A percentile compares a stretch with the other conserved stretches of the same genome.
Conservation (phyloP, 805 yeast genomes). For the Wickerhamiella shivajii region DNA sequence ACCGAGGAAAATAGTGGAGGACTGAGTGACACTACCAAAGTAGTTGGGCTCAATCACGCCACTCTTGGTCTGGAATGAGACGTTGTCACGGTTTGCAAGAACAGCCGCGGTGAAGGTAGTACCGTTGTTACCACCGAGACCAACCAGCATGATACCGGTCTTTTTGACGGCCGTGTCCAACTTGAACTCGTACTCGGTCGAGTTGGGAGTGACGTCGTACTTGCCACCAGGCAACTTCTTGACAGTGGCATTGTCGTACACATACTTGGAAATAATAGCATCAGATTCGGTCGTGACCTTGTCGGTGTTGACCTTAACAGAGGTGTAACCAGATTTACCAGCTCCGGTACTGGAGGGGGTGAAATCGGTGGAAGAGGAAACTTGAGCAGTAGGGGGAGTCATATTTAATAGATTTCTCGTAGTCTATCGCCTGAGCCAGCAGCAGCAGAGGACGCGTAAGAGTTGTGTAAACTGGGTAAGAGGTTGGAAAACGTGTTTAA, state of each 20-base stretch:
- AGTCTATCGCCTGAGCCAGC: constrained; percentile 30
- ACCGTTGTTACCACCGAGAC: constrained; percentile 95
- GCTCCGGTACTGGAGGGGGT: constrained; percentile 21
- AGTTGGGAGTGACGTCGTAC: constrained; percentile 53
- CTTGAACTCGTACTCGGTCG: constrained; percentile 69
- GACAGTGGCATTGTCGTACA: constrained; percentile 65
- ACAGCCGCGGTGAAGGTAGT: constrained; percentile 76
- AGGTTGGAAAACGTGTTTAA: constrained; percentile 30
- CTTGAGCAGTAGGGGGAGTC: constrained; percentile 16
- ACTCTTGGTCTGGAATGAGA: constrained; percentile 67
- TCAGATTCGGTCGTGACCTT: constrained; percentile 37
- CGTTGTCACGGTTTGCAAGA: constrained; percentile 67
- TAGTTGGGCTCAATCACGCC: constrained; percentile 69
- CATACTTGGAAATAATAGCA: constrained; percentile 41
- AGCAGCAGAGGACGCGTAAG: constrained; percentile 29
- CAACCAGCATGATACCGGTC: constrained; percentile 80
- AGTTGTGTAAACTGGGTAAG: constrained; percentile 31
- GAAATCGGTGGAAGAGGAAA: constrained; percentile 17
- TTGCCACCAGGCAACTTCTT: constrained; percentile 35
- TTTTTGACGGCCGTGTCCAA: constrained; percentile 70
- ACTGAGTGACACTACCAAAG: constrained; percentile 88
- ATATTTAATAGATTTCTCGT: constrained; percentile 24
- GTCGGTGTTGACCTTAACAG: constrained; percentile 42
- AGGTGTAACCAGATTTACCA: constrained; percentile 27
- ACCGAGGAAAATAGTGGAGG: constrained; percentile 81